Conservation (phyloP, 305 asterid genomes). For the Ilex paraguariensis region DNA sequence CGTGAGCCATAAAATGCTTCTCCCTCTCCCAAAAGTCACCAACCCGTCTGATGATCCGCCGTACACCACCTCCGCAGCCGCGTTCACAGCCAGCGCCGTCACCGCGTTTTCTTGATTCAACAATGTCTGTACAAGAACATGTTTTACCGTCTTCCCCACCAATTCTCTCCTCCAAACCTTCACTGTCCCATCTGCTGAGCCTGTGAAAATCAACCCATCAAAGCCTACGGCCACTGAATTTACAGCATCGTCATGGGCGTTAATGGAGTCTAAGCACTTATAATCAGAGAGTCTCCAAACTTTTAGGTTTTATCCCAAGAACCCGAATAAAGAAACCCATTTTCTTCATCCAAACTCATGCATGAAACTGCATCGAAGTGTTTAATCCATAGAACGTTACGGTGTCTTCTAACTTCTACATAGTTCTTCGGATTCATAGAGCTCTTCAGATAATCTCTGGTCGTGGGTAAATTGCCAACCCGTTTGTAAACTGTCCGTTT, state of each 20-base stretch:
- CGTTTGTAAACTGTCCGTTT: slow-evolving; percentile 9
- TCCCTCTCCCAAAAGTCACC: slow-evolving; percentile 35
- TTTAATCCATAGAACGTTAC: slow-evolving; percentile 10
- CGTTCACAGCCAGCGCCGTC: slow-evolving; percentile 32
- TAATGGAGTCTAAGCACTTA: slow-evolving; percentile 18
- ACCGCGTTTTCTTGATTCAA: slow-evolving; percentile 35
- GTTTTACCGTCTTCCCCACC: slow-evolving; percentile 21
- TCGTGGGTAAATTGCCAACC: slow-evolving; percentile 18
- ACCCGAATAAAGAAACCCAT: slow-evolving; percentile 17
- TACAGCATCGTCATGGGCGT: slow-evolving; percentile 21
- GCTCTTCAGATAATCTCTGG: slow-evolving; percentile 11
- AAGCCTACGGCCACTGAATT: slow-evolving; percentile 18
- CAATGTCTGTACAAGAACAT: slow-evolving; percentile 29
- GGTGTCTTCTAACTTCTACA: slow-evolving; percentile 15
- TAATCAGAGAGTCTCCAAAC: slow-evolving; percentile 17
- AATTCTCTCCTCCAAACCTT: slow-evolving; percentile 29
- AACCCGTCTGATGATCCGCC: slow-evolving; percentile 44
- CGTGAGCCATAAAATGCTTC: slow-evolving; percentile 21
- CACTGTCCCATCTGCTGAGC: slow-evolving; percentile 39
- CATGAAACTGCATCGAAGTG: slow-evolving; percentile 23
- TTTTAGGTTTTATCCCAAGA: slow-evolving; percentile 22
- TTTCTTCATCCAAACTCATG: slow-evolving; percentile 14
- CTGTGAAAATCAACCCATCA: slow-evolving; percentile 26
- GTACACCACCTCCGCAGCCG: slow-evolving; percentile 18
- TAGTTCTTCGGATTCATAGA: slow-evolving; percentile 19